Evolutionary conservation across 768 basidiomycete genomes (phyloP), one percentile per base, ranked within the genome.

Genomic region (Russula olivacea): DNA sequence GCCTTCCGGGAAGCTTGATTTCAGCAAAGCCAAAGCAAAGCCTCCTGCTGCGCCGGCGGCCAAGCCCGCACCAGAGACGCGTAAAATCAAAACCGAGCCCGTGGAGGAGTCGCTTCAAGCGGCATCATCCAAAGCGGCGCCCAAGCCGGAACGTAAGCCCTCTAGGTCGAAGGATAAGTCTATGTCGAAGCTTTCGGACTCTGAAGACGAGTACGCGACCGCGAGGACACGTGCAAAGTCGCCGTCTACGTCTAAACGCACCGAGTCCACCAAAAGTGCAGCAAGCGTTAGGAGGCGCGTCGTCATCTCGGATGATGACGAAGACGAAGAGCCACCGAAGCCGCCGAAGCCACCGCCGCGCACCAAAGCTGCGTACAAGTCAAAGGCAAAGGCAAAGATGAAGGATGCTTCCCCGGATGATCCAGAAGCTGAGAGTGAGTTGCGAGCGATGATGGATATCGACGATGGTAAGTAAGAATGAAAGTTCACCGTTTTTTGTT

Each of bases 401-500:
- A 78, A 77, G 67, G 72, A 72, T 2, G 76, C 77, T 30, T 77
- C 76, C 10, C 47, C 65, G 10, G 81, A 84, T 61, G 75, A 45
- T n/a, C 41, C 77, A 17, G 81, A 81, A 11, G 74, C 76, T 12
- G 76, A 76, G 66, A 71, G 61, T 65, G 81, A 79, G 49, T 54
- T 80, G 53, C 72, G 72, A n/a, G 86, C 81, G 11, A 80, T 89
- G 77, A 89, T 89, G 88, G 88, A 91, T 55, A 79, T 89, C 58
- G 88, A 89, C 60, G 89, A 90, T 68, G 83, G 36, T 36, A 12
- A 36, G 89, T 87, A 52, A 23, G 45, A 12, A 71, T 61, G 25
- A 34, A 17, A 21, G 3, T 51, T 32, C 17, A 32, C 30, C 30
- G 2, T 11, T 9, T 32, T 1, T 32, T 32, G 2, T 11, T 9